These are phyloP conservation scores for Nicotiana tabacum DNA, from an alignment of 257 asterid genomes.

Conservation along the genomic window DNA sequence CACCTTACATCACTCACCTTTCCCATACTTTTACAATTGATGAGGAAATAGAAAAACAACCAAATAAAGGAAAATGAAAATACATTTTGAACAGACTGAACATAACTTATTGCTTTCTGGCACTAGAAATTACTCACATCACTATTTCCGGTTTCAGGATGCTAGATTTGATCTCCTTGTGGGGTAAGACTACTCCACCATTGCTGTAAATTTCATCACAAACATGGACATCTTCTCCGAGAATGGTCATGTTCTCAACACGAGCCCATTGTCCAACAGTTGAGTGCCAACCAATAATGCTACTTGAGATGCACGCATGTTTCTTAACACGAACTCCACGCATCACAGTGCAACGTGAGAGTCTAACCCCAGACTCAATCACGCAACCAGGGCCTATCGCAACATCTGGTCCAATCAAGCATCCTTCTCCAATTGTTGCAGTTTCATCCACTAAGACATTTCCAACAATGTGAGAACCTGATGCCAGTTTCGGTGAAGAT, in stretches of 20 bases:
- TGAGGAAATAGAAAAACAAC: not conserved
- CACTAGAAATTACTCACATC: constrained; percentile 41
- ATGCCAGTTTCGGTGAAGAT: constrained; percentile 53
- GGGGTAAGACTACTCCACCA: constrained; percentile 85
- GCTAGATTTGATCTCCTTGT: constrained; percentile 82
- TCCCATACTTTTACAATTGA: not conserved
- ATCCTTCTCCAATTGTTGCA: constrained; percentile 79
- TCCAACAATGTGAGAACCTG: constrained; percentile 57
- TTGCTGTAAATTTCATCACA: constrained; percentile 81
- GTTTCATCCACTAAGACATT: constrained; percentile 70
- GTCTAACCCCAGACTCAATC: constrained; percentile 82
- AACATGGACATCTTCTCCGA: constrained; percentile 84
- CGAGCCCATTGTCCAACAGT: constrained; percentile 93
- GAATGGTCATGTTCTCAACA: constrained; percentile 81
- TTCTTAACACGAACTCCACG: constrained; percentile 81
- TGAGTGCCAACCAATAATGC: constrained; percentile 94
- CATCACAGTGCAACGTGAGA: constrained; percentile 89
- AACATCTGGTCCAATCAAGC: constrained; percentile 87
- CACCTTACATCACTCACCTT: not conserved
- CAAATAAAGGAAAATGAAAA: not conserved
- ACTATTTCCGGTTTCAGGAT: constrained; percentile 82
- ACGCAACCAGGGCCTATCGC: constrained; percentile 84
- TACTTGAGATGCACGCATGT: constrained; percentile 68
- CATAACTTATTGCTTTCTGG: constrained; percentile 16
- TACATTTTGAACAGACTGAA: not conserved